phyloP scores from a whole-genome alignment of 805 yeast genomes.

The Martiniozyma abietophila region DNA sequence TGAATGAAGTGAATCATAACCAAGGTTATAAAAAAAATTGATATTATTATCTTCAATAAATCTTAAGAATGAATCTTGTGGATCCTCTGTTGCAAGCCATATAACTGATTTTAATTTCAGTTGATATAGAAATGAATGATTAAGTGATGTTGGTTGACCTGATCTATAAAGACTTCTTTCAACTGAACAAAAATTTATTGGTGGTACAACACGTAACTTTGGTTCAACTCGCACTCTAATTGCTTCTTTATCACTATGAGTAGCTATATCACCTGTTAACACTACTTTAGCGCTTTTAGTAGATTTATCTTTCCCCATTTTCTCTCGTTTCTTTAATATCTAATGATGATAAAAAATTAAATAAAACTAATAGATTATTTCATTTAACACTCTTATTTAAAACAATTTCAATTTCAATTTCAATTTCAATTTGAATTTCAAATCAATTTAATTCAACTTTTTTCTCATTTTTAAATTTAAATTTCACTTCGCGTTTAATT shows the following conservation, averaged over 20 bases:
- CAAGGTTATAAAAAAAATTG: conserved; percentile 71
- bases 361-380: too few relatives aligned
- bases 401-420: too few relatives aligned
- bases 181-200: conserved; percentile 91
- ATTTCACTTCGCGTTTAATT: too few relatives aligned
- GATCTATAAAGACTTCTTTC: conserved; percentile 79
- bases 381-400: too few relatives aligned
- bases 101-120: conserved; percentile 70
- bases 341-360: too few relatives aligned
- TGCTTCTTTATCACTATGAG: not conserved
- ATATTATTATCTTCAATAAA: conserved; percentile 70
- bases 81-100: conserved; percentile 96
- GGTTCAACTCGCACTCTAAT: conserved; percentile 35
- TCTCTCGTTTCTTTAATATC: not conserved
- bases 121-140: conserved; percentile 74
- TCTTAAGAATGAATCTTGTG: conserved; percentile 76
- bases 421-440: too few relatives aligned
- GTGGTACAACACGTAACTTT: conserved; percentile 70
- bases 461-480: too few relatives aligned
- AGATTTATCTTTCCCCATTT: not conserved
- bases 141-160: conserved; percentile 93
- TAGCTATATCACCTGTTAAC: too few relatives aligned
- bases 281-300: not conserved
- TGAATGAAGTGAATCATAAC: conserved; percentile 37
- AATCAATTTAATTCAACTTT: too few relatives aligned